phyloP scores from a whole-genome alignment of 2,329 filamentous ascomycete species.

The Mycosphaerella sp. region DNA sequence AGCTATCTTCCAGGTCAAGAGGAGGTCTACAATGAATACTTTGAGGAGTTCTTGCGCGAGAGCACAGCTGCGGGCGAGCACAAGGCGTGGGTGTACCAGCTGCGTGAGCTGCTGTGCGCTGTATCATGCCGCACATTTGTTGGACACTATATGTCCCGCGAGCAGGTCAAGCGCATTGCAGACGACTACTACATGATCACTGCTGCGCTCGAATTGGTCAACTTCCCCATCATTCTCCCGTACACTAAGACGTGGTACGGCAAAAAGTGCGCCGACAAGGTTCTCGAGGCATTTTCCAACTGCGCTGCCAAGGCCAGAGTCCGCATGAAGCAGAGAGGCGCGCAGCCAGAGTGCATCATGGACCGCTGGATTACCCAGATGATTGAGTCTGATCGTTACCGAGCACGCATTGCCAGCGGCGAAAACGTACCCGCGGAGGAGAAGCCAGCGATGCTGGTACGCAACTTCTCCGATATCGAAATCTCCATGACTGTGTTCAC shows the following conservation, averaged over 20 bases:
- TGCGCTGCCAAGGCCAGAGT: constrained; percentile 92
- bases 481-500: constrained; percentile 82
- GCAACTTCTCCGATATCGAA: constrained; percentile 87
- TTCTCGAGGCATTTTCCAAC: constrained; percentile 79
- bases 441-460: constrained; percentile 77
- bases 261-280: constrained; percentile 91
- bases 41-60: constrained; percentile 68
- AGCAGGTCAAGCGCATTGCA: constrained; percentile 85
- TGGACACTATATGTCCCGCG: constrained; percentile 87
- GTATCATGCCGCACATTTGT: constrained; percentile 96
- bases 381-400: constrained; percentile 76
- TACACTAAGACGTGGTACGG: constrained; percentile 97
- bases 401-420: constrained; percentile 69
- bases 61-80: constrained; percentile 67
- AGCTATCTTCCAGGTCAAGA: constrained; percentile 88
- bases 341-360: constrained; percentile 85
- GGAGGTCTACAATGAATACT: constrained; percentile 84
- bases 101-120: constrained; percentile 92
- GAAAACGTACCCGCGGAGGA: constrained; percentile 59
- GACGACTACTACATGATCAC: constrained; percentile 98
- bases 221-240: constrained; percentile 93
- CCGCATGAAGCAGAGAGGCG: constrained; percentile 68
- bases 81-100: constrained; percentile 79
- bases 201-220: constrained; percentile 90
- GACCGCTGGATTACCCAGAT: constrained; percentile 90